These are phyloP conservation scores for Kwoniella dejecticola DNA, from an alignment of 768 basidiomycete genomes.

Conservation along the genomic window DNA sequence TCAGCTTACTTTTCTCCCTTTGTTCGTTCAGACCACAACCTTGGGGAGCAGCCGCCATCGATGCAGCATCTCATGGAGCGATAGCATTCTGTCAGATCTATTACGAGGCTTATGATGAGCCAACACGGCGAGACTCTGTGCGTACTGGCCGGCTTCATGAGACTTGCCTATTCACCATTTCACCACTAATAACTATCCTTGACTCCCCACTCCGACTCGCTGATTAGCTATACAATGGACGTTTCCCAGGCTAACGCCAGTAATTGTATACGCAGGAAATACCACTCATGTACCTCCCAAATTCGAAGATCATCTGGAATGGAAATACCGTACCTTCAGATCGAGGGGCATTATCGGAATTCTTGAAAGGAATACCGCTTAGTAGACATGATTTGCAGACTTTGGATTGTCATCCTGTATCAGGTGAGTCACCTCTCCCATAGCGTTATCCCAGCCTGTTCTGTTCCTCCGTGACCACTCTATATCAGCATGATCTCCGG, in stretches of 20 bases:
- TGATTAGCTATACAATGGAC: too few species aligned
- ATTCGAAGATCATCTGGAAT: conserved; percentile 49
- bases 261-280: conserved; percentile 33
- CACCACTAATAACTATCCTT: too few species aligned
- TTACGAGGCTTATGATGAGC: conserved; percentile 52
- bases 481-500: conserved; percentile 2
- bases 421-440: conserved; percentile 29
- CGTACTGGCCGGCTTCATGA: conserved; percentile 11
- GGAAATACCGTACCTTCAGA: conserved; percentile 36
- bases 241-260: background rate
- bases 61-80: conserved; percentile 48
- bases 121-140: conserved; percentile 35
- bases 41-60: conserved; percentile 41
- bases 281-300: conserved; percentile 39
- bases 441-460: background rate
- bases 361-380: conserved; percentile 38
- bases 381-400: conserved; percentile 50
- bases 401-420: conserved; percentile 48
- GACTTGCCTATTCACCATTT: background rate
- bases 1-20: background rate
- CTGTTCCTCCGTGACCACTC: background rate
- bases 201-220: too few species aligned
- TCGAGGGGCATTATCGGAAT: conserved; percentile 25
- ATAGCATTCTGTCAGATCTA: conserved; percentile 51
- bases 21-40: conserved; percentile 21